Percentiles rank a stretch among this genome's conserved stretches.
Evolutionary conservation across 768 basidiomycete species (phyloP).

Genomic region (Macrocybe gigantea): DNA sequence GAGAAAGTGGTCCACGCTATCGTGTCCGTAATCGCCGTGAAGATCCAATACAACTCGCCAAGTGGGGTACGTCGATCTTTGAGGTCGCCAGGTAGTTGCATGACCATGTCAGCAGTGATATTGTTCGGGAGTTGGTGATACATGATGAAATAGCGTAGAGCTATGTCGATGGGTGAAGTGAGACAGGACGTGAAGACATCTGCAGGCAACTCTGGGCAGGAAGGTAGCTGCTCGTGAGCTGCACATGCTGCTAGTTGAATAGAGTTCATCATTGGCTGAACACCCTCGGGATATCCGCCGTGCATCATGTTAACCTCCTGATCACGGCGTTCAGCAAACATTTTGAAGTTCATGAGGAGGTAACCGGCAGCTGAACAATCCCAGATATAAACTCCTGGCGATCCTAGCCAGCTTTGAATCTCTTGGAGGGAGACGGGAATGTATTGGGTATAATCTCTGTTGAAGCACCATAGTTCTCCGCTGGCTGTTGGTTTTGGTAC

Average conservation of each 20-base stretch:
- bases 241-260: conserved; percentile 95
- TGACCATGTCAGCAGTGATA: conserved; percentile 83
- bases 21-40: conserved; percentile 97
- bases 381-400: conserved; percentile 97
- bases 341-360: conserved; percentile 84
- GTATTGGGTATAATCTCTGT: conserved; percentile 95
- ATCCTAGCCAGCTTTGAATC: conserved; percentile 88
- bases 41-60: conserved; percentile 99
- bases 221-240: conserved; percentile 86
- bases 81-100: conserved; percentile 93
- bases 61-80: conserved; percentile 95
- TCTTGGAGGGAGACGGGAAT: conserved; percentile 95
- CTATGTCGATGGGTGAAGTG: conserved; percentile 97
- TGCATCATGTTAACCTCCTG: conserved; percentile 54
- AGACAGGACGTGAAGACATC: conserved; percentile 97
- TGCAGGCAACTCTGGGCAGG: conserved; percentile 94
- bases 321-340: conserved; percentile 70
- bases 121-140: conserved; percentile 80
- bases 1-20: conserved; percentile 99
- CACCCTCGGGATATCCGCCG: conserved; percentile 54
- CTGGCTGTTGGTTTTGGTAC: conserved; percentile 95
- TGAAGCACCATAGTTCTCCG: conserved; percentile 99
- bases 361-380: conserved; percentile 98
- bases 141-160: conserved; percentile 89
- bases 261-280: conserved; percentile 75